A percentile compares a stretch with the other conserved stretches of the same genome.
phyloP scores from a whole-genome alignment of 2,329 filamentous ascomycete genomes.

The Xylaria polymorpha region DNA sequence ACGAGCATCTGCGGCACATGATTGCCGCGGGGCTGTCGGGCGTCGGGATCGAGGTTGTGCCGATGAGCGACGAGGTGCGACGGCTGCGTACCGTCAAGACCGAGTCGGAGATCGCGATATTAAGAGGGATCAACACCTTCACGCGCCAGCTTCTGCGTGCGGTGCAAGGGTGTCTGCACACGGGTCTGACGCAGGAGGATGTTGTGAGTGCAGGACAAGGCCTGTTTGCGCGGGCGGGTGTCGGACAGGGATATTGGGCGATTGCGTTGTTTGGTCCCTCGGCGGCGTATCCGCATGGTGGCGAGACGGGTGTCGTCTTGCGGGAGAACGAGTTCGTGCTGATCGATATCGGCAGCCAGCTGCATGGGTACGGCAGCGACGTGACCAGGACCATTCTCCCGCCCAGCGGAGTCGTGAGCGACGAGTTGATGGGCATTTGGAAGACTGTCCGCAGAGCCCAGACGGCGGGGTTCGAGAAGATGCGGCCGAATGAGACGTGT shows the following conservation, averaged over 20 bases:
- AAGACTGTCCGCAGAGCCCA: conserved; percentile 43
- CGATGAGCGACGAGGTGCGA: conserved; percentile 46
- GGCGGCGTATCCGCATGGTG: conserved; percentile 49
- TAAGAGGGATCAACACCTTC: conserved; percentile 47
- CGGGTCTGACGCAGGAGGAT: conserved; percentile 47
- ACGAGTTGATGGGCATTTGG: conserved; percentile 47
- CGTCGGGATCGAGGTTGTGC: conserved; percentile 45
- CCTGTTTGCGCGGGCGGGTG: conserved; percentile 46
- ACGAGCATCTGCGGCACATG: conserved; percentile 49
- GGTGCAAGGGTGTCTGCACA: conserved; percentile 44
- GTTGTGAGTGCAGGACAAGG: conserved; percentile 38
- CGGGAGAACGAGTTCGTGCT: conserved; percentile 47
- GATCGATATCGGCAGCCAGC: conserved; percentile 47
- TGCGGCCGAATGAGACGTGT: conserved; percentile 47
- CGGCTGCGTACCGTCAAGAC: conserved; percentile 48
- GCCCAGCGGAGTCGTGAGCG: conserved; percentile 38
- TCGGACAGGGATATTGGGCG: conserved; percentile 46
- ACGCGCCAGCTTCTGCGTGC: conserved; percentile 47
- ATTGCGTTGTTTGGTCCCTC: conserved; percentile 49
- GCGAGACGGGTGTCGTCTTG: conserved; percentile 45
- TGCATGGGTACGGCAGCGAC: conserved; percentile 49
- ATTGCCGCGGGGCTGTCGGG: conserved; percentile 46
- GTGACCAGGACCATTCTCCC: conserved; percentile 49
- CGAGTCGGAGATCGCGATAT: conserved; percentile 45
- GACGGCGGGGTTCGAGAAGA: conserved; percentile 44